These are phyloP conservation scores for Vaccinium darrowii DNA, from an alignment of 148 eudicot genomes.

Conservation along the genomic window DNA sequence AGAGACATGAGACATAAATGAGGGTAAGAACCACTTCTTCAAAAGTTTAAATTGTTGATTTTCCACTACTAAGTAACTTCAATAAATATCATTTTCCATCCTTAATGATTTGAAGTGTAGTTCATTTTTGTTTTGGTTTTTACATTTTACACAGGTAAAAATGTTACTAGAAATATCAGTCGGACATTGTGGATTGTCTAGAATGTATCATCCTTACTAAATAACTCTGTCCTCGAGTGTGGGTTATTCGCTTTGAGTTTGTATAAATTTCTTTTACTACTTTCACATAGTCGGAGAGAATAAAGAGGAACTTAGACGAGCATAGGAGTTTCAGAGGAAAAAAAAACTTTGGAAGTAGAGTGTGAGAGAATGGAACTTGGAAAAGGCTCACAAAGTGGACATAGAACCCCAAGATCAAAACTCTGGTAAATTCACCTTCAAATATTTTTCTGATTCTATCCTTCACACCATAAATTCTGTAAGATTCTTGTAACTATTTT, in stretches of 20 bases:
- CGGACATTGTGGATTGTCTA: not conserved
- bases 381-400: not conserved
- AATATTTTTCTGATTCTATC: not conserved
- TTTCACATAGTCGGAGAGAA: not conserved
- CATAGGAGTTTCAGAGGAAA: not conserved
- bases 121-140: not conserved
- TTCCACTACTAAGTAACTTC: not conserved
- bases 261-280: not conserved
- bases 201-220: not conserved
- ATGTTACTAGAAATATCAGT: not conserved
- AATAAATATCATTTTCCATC: not conserved
- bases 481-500: not conserved
- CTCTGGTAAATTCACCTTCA: not conserved
- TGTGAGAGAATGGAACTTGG: not conserved
- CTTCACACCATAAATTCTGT: not conserved
- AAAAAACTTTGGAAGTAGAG: not conserved
- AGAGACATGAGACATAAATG: not conserved
- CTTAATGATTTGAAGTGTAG: not conserved
- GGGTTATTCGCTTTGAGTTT: not conserved
- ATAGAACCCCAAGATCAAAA: constrained; percentile 3
- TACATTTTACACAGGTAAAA: not conserved
- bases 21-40: not conserved
- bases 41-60: not conserved
- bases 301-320: not conserved
- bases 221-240: not conserved